These are phyloP conservation scores for Candida xiaguanensis DNA, from an alignment of 805 yeast species.

Conservation along the genomic window DNA sequence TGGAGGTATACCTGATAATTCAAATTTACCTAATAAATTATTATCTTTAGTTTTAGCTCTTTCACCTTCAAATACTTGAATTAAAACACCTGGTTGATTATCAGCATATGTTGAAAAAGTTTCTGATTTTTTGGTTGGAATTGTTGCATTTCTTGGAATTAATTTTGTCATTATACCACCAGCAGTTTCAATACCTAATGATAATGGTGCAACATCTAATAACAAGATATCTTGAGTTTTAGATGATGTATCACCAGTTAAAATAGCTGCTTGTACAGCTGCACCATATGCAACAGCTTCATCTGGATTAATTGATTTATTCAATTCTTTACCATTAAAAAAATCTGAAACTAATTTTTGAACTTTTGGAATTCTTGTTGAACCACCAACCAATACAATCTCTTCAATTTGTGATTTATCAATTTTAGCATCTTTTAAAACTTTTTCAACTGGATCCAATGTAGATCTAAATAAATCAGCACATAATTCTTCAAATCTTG, in stretches of 20 bases:
- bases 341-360: conserved; percentile 87
- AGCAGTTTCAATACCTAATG: conserved; percentile 93
- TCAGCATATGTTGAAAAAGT: conserved; percentile 94
- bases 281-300: conserved; percentile 99
- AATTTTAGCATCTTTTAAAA: conserved; percentile 87
- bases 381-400: conserved; percentile 97
- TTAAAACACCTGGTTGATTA: conserved; percentile 92
- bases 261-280: conserved; percentile 97
- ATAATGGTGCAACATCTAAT: conserved; percentile 90
- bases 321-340: conserved; percentile 93
- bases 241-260: conserved; percentile 72
- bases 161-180: conserved; percentile 98
- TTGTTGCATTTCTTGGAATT: conserved; percentile 91
- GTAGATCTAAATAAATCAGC: conserved; percentile 91
- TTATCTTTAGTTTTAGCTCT: conserved; percentile 92
- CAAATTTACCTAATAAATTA: conserved; percentile 84
- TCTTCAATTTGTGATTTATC: conserved; percentile 87
- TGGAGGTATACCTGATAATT: conserved; percentile 82
- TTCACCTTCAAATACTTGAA: conserved; percentile 95
- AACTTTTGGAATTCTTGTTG: conserved; percentile 98
- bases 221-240: conserved; percentile 53
- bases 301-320: conserved; percentile 97
- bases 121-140: conserved; percentile 93
- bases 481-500: conserved; percentile 96
- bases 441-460: conserved; percentile 93